A percentile compares a stretch with the other conserved stretches of the same genome.
These are phyloP conservation scores for Venturia carpophila DNA, from an alignment of 2,329 filamentous ascomycete genomes.

Conservation along the genomic window DNA sequence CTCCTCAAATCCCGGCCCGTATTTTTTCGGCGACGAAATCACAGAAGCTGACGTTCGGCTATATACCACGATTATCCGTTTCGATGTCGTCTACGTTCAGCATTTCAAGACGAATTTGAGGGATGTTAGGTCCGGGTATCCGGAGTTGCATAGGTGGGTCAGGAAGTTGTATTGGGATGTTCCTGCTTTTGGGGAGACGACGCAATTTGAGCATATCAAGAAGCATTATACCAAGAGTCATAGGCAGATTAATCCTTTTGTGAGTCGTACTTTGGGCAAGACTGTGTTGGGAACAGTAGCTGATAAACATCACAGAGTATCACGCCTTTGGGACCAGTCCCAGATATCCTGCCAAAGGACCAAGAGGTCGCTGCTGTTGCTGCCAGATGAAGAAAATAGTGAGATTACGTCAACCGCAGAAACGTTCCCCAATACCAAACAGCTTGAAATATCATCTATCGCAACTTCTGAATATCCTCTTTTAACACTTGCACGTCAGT, in stretches of 20 bases:
- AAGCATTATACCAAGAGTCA: conserved; percentile 62
- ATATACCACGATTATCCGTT: conserved; percentile 54
- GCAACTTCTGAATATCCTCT: neutral
- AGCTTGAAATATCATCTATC: neutral
- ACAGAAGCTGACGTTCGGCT: conserved; percentile 46
- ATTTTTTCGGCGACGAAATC: conserved; percentile 39
- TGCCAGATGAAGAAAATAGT: neutral
- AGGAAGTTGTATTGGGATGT: conserved; percentile 76
- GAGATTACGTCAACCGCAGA: neutral
- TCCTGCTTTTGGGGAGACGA: conserved; percentile 71
- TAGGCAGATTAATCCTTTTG: conserved; percentile 54
- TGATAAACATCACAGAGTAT: conserved; percentile 43
- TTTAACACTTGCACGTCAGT: neutral
- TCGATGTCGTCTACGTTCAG: conserved; percentile 48
- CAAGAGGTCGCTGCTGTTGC: conserved; percentile 63
- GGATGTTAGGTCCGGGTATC: conserved; percentile 79
- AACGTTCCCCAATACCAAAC: neutral
- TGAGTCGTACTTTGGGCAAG: conserved; percentile 21
- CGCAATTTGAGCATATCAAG: conserved; percentile 94
- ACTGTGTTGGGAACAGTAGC: neutral
- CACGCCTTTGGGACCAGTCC: conserved; percentile 76
- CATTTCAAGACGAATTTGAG: conserved; percentile 73
- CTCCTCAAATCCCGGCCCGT: conserved; percentile 36
- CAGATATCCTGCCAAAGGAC: conserved; percentile 68
- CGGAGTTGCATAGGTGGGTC: conserved; percentile 72